Base-by-base conservation (phyloP, 2,329 filamentous ascomycete genomes). In the Knufia petricola region DNA sequence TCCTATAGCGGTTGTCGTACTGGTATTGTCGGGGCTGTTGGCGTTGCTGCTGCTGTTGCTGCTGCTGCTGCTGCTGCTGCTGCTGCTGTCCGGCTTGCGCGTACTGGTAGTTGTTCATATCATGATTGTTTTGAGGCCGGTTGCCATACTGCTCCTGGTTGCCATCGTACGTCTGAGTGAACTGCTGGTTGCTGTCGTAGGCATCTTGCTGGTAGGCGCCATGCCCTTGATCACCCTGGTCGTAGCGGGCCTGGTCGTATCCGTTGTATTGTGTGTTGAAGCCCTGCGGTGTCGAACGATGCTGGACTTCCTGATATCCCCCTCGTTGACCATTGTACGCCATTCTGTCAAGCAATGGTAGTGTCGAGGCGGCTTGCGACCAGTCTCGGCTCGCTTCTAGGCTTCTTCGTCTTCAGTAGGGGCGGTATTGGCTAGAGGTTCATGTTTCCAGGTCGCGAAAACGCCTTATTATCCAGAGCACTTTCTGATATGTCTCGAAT, bases 1-100 rank as follows among this genome's bases (percentile, higher is more conserved):
- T 46, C 46, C 55, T 49, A 30, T 52, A 59, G 20, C 55, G 50
- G 26, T 58, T 53, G 36, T 58, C 55, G 38, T 58, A 56, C 30
- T 55, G 50, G 49, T 55, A 55, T 36, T 46, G 46, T 28, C 55
- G 53, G 34, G 44, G 48, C 13, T 31, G 30, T 21, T 48, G 34
- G n/a, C 30, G 19, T 17, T 34, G 37, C 38, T 32, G 36, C 20
- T 23, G 37, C 20, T 32, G 37, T 13, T 41, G n/a, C n/a, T n/a
- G n/a, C n/a, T n/a, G n/a, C n/a, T 24, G 24, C 17, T 47, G 32
- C 30, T 12, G 34, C 17, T 40, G 19, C 26, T 34, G 37, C 38
- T 32, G 36, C 20, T 23, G 37, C 20, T 32, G 37, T 13, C 40
- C 17, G 23, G 28, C 12, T 23, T 26, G 23, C 4, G 20, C 19